phyloP scores from a whole-genome alignment of 2,329 filamentous ascomycete species.

The Nemania abortiva region DNA sequence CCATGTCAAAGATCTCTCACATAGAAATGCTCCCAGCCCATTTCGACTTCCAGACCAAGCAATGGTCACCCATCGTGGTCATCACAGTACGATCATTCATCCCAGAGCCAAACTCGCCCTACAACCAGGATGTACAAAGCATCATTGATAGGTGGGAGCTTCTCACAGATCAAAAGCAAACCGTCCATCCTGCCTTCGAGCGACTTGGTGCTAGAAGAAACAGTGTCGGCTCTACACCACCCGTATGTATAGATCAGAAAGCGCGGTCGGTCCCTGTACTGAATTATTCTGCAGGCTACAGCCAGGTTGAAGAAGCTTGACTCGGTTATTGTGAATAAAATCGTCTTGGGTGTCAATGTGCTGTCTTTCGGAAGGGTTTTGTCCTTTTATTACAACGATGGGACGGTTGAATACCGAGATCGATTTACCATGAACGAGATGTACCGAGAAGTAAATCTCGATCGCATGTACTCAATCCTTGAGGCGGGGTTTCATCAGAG shows the following conservation, averaged over 20 bases:
- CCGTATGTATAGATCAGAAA: constrained; percentile 30
- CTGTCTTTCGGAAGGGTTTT: constrained; percentile 79
- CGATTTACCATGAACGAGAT: constrained; percentile 78
- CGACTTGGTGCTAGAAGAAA: constrained; percentile 75
- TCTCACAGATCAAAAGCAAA: constrained; percentile 72
- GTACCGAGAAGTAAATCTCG: constrained; percentile 71
- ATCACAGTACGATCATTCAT: constrained; percentile 78
- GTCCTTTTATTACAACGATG: constrained; percentile 81
- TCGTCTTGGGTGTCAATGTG: constrained; percentile 75
- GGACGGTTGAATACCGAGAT: constrained; percentile 83
- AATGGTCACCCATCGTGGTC: constrained; percentile 70
- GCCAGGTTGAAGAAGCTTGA: constrained; percentile 71
- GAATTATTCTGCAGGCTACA: constrained; percentile 40
- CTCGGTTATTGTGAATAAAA: constrained; percentile 76
- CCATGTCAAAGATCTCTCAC: constrained; percentile 75
- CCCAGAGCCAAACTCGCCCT: constrained; percentile 65
- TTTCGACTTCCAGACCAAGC: constrained; percentile 69
- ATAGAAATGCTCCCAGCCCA: constrained; percentile 78
- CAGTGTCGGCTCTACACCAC: constrained; percentile 53
- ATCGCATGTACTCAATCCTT: constrained; percentile 75
- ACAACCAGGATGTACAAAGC: constrained; percentile 74
- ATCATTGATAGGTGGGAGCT: constrained; percentile 88
- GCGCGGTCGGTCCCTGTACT: constrained; percentile 23
- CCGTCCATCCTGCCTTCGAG: constrained; percentile 80
- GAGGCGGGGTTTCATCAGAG: constrained; percentile 83